Evolutionary conservation across 2,329 filamentous ascomycete species (phyloP), one percentile per base, ranked within the genome.

Genomic region (Cucurbitaria berberidis): DNA sequence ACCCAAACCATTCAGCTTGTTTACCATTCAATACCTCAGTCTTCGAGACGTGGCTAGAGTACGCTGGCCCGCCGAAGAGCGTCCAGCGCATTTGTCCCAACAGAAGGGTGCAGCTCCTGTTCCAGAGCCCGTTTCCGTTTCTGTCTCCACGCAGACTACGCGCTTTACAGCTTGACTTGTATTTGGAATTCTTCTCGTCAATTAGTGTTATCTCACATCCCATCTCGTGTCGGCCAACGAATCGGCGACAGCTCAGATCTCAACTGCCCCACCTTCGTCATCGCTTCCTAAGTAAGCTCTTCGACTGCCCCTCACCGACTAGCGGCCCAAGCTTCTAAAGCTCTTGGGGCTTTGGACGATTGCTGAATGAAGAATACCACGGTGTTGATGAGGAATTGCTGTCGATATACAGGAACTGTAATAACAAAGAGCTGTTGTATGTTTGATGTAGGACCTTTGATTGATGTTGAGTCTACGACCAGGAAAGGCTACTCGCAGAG

Each of bases 221-320:
- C n/a, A 7, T 46, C 44, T 19, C 11, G 13, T 18, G 27, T n/a
- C n/a, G 32, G 26, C 13, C 30, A 38, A 4, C 22, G 21, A 21
- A 38, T 27, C 32, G n/a, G 32, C 41, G 19, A 16, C 21, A 26
- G n/a, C 22, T n/a, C 13, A 46, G 30, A 9, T 16, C n/a, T 22
- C 32, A 18, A 11, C 22, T 51, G 42, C 48, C 48, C 41, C 48
- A 36, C 47, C 26, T 30, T 34, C 48, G 48, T 51, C 48, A 51
- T 35, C 13, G 7, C n/a, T 26, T 22, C 19, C 38, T 29, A n/a
- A n/a, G n/a, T 18, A 5, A 40, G 36, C 34, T 36, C n/a, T 16
- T 16, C 6, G 13, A n/a, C 3, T 41, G 24, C 40, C 32, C 40
- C 39, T 38, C 24, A n/a, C n/a, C 24, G 19, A 6, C 16, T 45